A percentile compares a stretch with the other conserved stretches of the same genome.
Evolutionary conservation across 2,329 filamentous ascomycete genomes (phyloP).

Genomic region (Alternaria sp.): DNA sequence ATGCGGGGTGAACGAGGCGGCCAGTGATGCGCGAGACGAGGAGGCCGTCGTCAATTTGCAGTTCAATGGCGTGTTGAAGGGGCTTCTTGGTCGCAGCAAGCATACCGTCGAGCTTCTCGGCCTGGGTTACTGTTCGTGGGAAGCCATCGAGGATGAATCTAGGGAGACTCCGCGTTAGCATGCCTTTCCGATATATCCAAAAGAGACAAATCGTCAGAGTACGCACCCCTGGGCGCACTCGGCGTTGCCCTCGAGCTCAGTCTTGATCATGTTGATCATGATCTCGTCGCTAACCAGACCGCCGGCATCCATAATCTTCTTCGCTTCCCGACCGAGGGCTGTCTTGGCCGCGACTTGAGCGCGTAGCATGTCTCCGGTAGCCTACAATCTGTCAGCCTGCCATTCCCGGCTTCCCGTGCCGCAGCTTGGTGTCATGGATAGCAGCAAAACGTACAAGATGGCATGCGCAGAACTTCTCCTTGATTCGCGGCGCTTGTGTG

Average conservation of each 20-base stretch:
- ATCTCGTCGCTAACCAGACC: conserved; percentile 98
- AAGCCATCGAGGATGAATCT: conserved; percentile 99
- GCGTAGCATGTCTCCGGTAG: conserved; percentile 98
- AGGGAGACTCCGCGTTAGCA: conserved; percentile 14
- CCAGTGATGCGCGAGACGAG: conserved; percentile 96
- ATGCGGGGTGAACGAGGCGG: conserved; percentile 93
- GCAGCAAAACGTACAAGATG: conserved; percentile 75
- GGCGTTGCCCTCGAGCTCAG: conserved; percentile 89
- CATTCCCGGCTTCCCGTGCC: background rate
- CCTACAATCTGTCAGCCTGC: conserved; percentile 62
- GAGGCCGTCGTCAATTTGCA: conserved; percentile 94
- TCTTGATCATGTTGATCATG: conserved; percentile 99
- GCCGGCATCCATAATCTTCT: conserved; percentile 99
- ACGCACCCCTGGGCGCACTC: conserved; percentile 94
- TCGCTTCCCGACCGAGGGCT: conserved; percentile 89
- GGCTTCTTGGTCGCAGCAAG: conserved; percentile 78
- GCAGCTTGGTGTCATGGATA: background rate
- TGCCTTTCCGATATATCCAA: background rate
- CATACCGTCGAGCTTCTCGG: conserved; percentile 94
- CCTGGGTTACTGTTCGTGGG: conserved; percentile 94
- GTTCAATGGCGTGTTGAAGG: conserved; percentile 93
- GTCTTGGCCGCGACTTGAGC: conserved; percentile 99
- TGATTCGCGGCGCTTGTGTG: conserved; percentile 96
- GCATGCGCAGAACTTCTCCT: conserved; percentile 97
- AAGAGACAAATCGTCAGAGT: background rate